Conservation (phyloP, 306 rosid genomes). For the Leucaena leucocephala region DNA sequence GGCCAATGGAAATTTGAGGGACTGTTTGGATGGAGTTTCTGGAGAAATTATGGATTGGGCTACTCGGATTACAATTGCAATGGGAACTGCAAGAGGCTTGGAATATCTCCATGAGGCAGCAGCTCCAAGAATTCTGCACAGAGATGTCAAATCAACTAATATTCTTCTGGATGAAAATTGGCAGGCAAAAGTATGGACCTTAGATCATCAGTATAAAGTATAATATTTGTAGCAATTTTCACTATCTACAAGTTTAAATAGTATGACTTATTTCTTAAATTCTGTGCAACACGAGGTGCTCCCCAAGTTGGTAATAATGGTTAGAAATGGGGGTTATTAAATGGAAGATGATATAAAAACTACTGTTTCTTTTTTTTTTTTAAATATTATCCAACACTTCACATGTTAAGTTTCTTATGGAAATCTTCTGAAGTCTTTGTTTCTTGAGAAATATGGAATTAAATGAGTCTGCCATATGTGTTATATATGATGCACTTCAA, state of each 20-base stretch:
- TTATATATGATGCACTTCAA: constrained; percentile 13
- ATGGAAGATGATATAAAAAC: too few relatives aligned
- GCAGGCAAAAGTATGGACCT: constrained; percentile 79
- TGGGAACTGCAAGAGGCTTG: constrained; percentile 96
- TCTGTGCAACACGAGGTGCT: neutral
- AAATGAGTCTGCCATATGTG: neutral
- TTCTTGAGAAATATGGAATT: constrained; percentile 18
- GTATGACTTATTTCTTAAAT: too few relatives aligned
- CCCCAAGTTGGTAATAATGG: neutral
- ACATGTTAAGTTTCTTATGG: neutral
- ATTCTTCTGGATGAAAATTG: constrained; percentile 91
- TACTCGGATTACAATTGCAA: constrained; percentile 79
- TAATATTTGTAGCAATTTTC: neutral
- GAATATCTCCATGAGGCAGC: constrained; percentile 99
- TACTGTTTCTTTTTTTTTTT: neutral
- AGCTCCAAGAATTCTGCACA: constrained; percentile 92
- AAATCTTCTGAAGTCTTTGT: constrained; percentile 1
- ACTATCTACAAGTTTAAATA: neutral
- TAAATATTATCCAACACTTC: neutral
- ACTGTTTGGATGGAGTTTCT: constrained; percentile 72
- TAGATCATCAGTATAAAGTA: constrained; percentile 9
- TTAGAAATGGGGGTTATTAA: too few relatives aligned
- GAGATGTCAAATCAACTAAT: constrained; percentile 97
- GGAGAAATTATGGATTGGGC: constrained; percentile 75
- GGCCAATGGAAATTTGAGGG: constrained; percentile 88